Evolutionary conservation across 2,329 filamentous ascomycete genomes (phyloP).

Genomic region (Ustilaginoidea virens): DNA sequence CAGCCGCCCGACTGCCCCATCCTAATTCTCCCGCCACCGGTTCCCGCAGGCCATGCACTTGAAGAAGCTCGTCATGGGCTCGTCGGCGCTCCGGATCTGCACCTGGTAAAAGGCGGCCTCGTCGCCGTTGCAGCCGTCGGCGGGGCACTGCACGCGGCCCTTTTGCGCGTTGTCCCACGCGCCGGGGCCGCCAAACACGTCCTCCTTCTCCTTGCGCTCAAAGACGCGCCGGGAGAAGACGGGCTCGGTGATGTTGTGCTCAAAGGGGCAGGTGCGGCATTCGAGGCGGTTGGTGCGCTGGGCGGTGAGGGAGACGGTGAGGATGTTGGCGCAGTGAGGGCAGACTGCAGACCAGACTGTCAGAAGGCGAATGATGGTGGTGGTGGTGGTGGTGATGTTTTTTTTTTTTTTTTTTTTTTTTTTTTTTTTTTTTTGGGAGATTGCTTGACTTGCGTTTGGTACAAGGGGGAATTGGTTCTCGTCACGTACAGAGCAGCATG

Average conservation of each 20-base stretch:
- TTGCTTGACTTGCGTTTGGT: too few species aligned
- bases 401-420: background rate
- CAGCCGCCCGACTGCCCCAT: conserved; percentile 18
- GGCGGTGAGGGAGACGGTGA: conserved; percentile 51
- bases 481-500: conserved; percentile 52
- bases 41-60: conserved; percentile 59
- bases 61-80: conserved; percentile 95
- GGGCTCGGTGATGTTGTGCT: conserved; percentile 63
- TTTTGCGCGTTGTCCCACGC: conserved; percentile 89
- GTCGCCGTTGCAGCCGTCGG: conserved; percentile 62
- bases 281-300: conserved; percentile 67
- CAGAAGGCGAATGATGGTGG: too few species aligned
- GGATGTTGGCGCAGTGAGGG: conserved; percentile 69
- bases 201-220: conserved; percentile 76
- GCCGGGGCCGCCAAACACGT: conserved; percentile 74
- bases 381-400: too few species aligned
- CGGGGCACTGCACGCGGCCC: conserved; percentile 66
- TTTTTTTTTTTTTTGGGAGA: background rate
- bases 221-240: conserved; percentile 75
- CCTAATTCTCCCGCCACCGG: conserved; percentile 55
- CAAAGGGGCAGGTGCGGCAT: conserved; percentile 90
- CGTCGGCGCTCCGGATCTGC: conserved; percentile 94
- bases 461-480: conserved; percentile 5
- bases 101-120: conserved; percentile 92
- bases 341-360: conserved; percentile 41